A percentile compares a stretch with the other conserved stretches of the same genome.
These are phyloP conservation scores for Persicaria maculosa DNA, from an alignment of 148 eudicot species.

Conservation along the genomic window DNA sequence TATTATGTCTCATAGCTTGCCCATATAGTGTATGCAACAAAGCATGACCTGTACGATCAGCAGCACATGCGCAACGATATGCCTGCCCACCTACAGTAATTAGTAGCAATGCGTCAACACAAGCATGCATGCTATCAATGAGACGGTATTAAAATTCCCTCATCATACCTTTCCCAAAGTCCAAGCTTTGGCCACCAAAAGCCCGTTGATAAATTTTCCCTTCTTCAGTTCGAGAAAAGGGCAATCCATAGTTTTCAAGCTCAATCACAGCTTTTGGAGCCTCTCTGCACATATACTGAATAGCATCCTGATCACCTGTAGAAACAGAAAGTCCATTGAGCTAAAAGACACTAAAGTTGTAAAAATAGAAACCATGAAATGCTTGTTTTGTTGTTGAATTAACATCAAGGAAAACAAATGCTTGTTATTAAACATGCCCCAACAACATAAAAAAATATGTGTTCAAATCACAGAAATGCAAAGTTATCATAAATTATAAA, in stretches of 20 bases:
- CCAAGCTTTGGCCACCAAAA: constrained; percentile 97
- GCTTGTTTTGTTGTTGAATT: neutral
- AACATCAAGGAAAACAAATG: neutral
- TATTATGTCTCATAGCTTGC: constrained; percentile 98
- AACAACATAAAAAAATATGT: neutral
- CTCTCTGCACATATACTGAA: constrained; percentile 99
- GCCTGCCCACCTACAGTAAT: constrained; percentile 83
- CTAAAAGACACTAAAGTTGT: neutral
- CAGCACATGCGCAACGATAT: constrained; percentile 99
- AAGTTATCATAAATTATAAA: neutral
- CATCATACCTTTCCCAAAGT: constrained; percentile 86
- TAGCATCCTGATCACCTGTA: constrained; percentile 97
- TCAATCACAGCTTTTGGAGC: constrained; percentile 99
- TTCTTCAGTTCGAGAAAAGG: constrained; percentile 97
- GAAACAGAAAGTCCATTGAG: constrained; percentile 7
- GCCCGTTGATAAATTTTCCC: constrained; percentile 99
- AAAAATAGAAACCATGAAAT: neutral
- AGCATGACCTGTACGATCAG: constrained; percentile 99
- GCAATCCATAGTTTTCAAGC: constrained; percentile 95
- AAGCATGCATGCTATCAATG: neutral
- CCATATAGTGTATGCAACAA: constrained; percentile 88
- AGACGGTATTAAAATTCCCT: neutral
- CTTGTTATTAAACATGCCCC: neutral
- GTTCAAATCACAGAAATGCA: neutral
- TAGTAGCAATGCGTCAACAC: constrained; percentile 6